Evolutionary conservation across 495 filamentous ascomycete species (phyloP), one percentile per base, ranked within the genome.

Genomic region (Parmelia sp.): DNA sequence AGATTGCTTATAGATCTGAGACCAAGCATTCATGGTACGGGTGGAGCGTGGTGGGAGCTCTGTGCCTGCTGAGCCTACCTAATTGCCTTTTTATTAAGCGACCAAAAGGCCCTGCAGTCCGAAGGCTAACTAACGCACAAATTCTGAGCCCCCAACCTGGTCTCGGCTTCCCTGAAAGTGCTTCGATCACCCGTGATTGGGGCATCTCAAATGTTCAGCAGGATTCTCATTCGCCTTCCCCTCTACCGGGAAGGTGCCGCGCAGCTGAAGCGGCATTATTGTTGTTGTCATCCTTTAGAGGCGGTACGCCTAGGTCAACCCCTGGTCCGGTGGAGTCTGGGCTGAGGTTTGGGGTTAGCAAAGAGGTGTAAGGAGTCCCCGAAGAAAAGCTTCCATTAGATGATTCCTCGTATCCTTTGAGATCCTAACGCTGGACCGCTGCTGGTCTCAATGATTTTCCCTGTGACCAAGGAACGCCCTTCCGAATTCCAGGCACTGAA

Each of bases 1-100:
- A 64, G 63, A 61, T 62, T 59, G 63, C 67, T 66, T 40, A 69
- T 56, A 63, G 64, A 69, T 60, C 55, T 66, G 56, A 61, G 64
- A 66, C 67, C 60, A 51, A 33, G 31, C 42, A 59, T 35, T 40
- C 58, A 51, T 62, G 49, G 65, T 62, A 60, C 47, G 25, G 25
- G 25, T 47, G 44, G 44, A 47, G 5, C 40, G 12, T 23, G 17
- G 17, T 45, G 36, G 36, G 36, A 5, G 4, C 19, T n/a, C 23
- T 45, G 44, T n/a, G 44, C 45, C 45, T 49, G 17, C 3, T 44
- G 15, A 21, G 14, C 39, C 8, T 40, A 40, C 4, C 25, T 29
- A 29, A 31, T 31, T 53, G 49, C 49, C 61, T 55, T 67, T 67
- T 63, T 44, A 0, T 64, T 71, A 69, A 61, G 67, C 69, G 69